Base-by-base conservation (phyloP, 148 eudicot species). In the Oxyria digyna region DNA sequence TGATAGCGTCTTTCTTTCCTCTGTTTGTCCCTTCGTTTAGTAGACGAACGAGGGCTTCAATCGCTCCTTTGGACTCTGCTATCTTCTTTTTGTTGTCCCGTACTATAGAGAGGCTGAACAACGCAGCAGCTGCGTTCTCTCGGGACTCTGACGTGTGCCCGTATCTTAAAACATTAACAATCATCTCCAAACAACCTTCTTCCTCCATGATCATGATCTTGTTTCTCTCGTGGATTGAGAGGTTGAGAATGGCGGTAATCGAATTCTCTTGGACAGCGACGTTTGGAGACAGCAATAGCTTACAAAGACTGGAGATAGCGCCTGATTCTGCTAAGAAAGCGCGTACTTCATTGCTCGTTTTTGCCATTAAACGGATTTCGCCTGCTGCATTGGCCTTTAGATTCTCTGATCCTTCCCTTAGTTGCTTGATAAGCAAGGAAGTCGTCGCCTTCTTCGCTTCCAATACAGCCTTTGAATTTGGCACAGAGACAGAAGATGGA, bases 71-170 rank as follows among this genome's bases (percentile, higher is more conserved):
- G 69, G 79, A 82, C 26, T 78, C 79, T 0, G 89, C 87, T 73
- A 92, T 89, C 49, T 68, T 73, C 74, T 79, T 92, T 75, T 89
- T 92, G 63, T 86, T 83, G 18, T 80, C 87, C 38, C 87, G 94
- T 52, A 89, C 87, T 0, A 96, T 85, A 18, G 98, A 92, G 9
- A 92, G 89, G 74, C 98, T 92, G 76, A 92, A 92, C 63, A 92
- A 62, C 0, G 98, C 85, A 0, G 98, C 96, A 2, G 96, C 98
- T 33, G 98, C 96, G 40, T 92, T 92, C 80, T 92, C 98, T 73
- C 87, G 72, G 0, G 98, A 87, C 62, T 89, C 96, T 0, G 81
- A 81, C 1, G 89, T 87, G 73, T 78, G 87, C 26, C 98, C 96
- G 52, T 31, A 46, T 67, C 76, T 80, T 67, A 92, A 73, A 66